These are phyloP conservation scores for Halophytophthora polymorphica DNA, from an alignment of 352 stramenopile species.

Conservation along the genomic window DNA sequence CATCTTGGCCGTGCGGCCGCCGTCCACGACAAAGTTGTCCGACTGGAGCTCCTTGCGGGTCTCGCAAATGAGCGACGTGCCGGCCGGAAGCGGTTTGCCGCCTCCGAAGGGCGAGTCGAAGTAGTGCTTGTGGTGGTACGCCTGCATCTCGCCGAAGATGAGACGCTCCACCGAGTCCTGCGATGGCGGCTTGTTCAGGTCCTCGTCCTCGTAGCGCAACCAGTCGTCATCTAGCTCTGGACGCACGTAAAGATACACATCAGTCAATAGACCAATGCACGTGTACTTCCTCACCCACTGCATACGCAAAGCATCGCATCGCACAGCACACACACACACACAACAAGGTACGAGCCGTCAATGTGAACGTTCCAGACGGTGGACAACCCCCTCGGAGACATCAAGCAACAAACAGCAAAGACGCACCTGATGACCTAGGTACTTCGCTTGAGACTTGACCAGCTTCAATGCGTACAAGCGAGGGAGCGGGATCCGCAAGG, in stretches of 20 bases:
- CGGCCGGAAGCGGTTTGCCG: constrained; percentile 40
- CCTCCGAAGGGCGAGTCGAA: constrained; percentile 58
- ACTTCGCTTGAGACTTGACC: constrained; percentile 83
- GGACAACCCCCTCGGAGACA: not conserved
- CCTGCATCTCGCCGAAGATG: constrained; percentile 83
- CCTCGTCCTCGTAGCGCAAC: constrained; percentile 79
- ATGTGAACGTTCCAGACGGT: no score
- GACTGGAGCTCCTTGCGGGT: constrained; percentile 55
- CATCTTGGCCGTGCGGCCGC: constrained; percentile 60
- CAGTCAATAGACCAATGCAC: constrained; percentile 70
- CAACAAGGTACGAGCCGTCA: no score
- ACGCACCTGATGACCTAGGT: constrained; percentile 70
- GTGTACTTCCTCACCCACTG: constrained; percentile 87
- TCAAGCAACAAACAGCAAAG: not conserved
- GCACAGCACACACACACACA: constrained; percentile 2
- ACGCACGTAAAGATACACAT: constrained; percentile 76
- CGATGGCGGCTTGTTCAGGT: constrained; percentile 61
- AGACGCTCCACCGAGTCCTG: constrained; percentile 73
- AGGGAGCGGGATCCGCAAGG: constrained; percentile 56
- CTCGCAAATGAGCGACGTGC: constrained; percentile 54
- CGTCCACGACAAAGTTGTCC: constrained; percentile 57
- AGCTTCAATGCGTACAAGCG: constrained; percentile 80
- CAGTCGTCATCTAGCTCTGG: constrained; percentile 79
- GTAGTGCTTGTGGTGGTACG: constrained; percentile 86
- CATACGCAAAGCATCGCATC: constrained; percentile 7